phyloP scores from a whole-genome alignment of 805 yeast genomes.

The Lipomyces lipofer region DNA sequence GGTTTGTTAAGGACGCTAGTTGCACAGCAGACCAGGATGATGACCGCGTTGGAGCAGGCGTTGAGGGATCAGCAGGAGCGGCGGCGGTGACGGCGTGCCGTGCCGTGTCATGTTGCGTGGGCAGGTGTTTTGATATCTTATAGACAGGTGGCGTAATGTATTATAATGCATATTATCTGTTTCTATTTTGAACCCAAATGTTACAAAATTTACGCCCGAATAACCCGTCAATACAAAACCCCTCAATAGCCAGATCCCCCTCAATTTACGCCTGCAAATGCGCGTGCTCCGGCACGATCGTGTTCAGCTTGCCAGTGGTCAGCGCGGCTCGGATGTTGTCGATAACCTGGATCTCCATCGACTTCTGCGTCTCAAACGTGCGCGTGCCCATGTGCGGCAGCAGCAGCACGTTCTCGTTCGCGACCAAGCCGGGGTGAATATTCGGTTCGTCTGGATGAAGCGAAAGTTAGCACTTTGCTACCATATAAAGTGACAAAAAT shows the following conservation, averaged over 20 bases:
- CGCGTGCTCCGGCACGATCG: slow-evolving; percentile 17
- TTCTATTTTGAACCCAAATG: too few relatives aligned
- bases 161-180: too few relatives aligned
- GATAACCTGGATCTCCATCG: slow-evolving; percentile 79
- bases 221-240: too few relatives aligned
- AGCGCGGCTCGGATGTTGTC: slow-evolving; percentile 62
- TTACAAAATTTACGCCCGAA: too few relatives aligned
- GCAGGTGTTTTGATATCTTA: too few relatives aligned
- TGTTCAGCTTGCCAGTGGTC: slow-evolving; percentile 61
- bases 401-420: slow-evolving; percentile 54
- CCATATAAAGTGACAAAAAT: not conserved
- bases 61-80: too few relatives aligned
- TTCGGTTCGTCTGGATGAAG: slow-evolving; percentile 50
- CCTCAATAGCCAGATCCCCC: too few relatives aligned
- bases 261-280: too few relatives aligned
- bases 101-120: too few relatives aligned
- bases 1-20: slow-evolving; percentile 17
- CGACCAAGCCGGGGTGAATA: slow-evolving; percentile 54
- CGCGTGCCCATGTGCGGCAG: slow-evolving; percentile 91
- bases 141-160: too few relatives aligned
- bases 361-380: slow-evolving; percentile 66
- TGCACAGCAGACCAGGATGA: slow-evolving; percentile 24
- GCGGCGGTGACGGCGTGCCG: too few relatives aligned
- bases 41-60: slow-evolving; percentile 25
- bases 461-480: not conserved